Evolutionary conservation across 1,284 basidiomycete species (phyloP).

Genomic region (Malassezia equina): DNA sequence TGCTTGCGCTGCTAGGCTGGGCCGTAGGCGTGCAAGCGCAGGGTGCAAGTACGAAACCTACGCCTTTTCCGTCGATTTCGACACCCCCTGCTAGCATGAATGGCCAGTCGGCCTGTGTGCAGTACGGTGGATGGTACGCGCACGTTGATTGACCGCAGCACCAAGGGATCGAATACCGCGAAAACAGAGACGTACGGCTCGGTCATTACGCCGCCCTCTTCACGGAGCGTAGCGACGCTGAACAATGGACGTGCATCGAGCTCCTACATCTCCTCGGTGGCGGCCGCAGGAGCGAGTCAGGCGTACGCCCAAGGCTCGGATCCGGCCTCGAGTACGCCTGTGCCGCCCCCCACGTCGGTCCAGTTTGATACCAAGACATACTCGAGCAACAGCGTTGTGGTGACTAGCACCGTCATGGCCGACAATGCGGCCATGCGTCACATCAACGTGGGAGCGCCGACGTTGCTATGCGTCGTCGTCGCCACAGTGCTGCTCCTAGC

Average conservation of each 20-base stretch:
- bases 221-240: slow-evolving; percentile 6
- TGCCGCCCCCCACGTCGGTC: slow-evolving; percentile 13
- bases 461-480: background rate
- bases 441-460: no score
- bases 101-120: slow-evolving; percentile 13
- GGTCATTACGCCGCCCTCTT: background rate
- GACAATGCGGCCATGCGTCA: background rate
- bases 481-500: background rate
- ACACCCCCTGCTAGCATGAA: background rate
- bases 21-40: background rate
- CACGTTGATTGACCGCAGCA: background rate
- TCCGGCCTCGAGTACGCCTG: background rate
- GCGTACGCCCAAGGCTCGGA: background rate
- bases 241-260: background rate
- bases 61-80: background rate
- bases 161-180: background rate
- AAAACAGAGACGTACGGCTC: slow-evolving; percentile 13
- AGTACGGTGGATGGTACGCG: slow-evolving; percentile 16
- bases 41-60: slow-evolving; percentile 3
- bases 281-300: background rate
- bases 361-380: background rate
- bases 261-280: slow-evolving; percentile 9
- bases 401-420: background rate
- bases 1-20: background rate
- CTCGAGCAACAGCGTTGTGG: background rate